phyloP scores from a whole-genome alignment of 257 asterid genomes.

The Gentiana macrophylla region DNA sequence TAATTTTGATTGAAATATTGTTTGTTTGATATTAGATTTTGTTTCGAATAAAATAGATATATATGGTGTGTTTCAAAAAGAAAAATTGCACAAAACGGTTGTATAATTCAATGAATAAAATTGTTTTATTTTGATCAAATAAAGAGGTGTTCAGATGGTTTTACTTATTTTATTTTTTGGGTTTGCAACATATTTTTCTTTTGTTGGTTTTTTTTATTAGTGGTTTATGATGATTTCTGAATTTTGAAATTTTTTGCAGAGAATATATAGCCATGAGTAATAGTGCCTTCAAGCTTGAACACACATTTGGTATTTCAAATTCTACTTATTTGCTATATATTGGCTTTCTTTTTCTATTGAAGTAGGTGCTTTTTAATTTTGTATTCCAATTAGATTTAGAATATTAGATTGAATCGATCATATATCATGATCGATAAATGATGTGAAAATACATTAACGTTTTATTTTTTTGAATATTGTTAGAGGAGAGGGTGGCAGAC shows the following conservation, averaged over 20 bases:
- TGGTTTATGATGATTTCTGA: slow-evolving; percentile 25
- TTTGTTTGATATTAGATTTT: background rate
- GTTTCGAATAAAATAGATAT: background rate
- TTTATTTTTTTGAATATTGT: background rate
- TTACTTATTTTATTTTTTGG: too few species aligned
- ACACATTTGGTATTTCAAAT: slow-evolving; percentile 45
- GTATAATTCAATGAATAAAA: slow-evolving; percentile 12
- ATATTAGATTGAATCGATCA: too few species aligned
- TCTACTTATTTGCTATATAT: background rate
- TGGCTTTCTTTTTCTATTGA: too few species aligned
- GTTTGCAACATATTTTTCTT: too few species aligned
- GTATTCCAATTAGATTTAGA: too few species aligned
- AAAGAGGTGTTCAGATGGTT: slow-evolving; percentile 53
- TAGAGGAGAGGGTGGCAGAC: slow-evolving; percentile 55
- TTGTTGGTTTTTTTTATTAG: too few species aligned
- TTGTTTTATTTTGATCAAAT: background rate
- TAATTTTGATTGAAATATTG: too few species aligned
- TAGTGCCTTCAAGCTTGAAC: slow-evolving; percentile 47
- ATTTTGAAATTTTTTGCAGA: slow-evolving; percentile 44
- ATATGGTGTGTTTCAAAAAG: slow-evolving; percentile 26
- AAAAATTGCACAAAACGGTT: slow-evolving; percentile 44
- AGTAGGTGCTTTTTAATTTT: too few species aligned
- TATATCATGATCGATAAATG: too few species aligned
- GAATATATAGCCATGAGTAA: slow-evolving; percentile 43
- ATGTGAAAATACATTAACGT: too few species aligned